Evolutionary conservation across 306 rosid species (phyloP), one percentile per base, ranked within the genome.

Genomic region (Albizia julibrissin): DNA sequence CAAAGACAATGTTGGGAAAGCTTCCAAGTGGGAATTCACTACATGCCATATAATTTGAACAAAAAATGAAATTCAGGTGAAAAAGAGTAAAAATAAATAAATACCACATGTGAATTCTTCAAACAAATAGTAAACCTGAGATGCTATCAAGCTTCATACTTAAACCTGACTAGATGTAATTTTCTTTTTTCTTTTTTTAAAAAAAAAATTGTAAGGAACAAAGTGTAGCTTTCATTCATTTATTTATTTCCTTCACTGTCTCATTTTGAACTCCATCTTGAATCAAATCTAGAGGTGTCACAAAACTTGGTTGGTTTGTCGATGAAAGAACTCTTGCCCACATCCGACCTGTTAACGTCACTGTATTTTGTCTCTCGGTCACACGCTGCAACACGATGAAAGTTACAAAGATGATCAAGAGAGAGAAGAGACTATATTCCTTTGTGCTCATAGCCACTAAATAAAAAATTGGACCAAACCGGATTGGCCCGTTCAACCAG

Each of bases 311-410:
- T 76, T 95, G 99, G 76, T 95, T 93, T 19, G 97, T 95, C 1
- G 99, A 95, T 69, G 92, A 94, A 80, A 95, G 97, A 91, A 93
- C 92, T 79, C 98, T 93, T 72, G 96, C 99, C 98, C 99, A 95
- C 97, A 93, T 91, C 80, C 98, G 88, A 50, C 86, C 97, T 0
- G 93, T 92, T 78, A 95, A 80, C 81, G 67, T 42, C 19, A 93
- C 96, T 6, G 87, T 93, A 64, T 93, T 88, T 83, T 69, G 88
- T 8, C 64, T 91, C 88, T 93, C 98, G 0, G 98, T 93, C 84
- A 95, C 99, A 50, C 91, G 88, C 99, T 93, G 89, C 89, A 87
- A 88, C 39, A 85, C 2, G n/a, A 87, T 10, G 19, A 77, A 39
- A 47, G 70, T 80, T 74, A 66, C 58, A 31, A 49, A 18, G 19